Percentiles rank a stretch among this genome's conserved stretches.
These are phyloP conservation scores for Fusarium proliferatum DNA, from an alignment of 2,329 filamentous ascomycete genomes.

Conservation along the genomic window DNA sequence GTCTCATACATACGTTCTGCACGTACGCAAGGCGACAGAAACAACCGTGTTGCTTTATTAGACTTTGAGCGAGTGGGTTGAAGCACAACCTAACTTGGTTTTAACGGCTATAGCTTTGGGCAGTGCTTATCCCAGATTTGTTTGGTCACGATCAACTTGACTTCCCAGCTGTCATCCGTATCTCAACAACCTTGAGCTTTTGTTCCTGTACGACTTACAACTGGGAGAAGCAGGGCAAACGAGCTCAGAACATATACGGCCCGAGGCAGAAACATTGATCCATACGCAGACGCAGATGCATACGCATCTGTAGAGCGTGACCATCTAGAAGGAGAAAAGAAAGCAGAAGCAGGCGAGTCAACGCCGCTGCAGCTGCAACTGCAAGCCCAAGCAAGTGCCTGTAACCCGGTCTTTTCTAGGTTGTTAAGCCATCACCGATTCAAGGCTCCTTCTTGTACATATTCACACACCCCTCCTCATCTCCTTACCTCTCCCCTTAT, in stretches of 20 bases:
- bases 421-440: conserved; percentile 19
- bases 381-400: conserved; percentile 7
- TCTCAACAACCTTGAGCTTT: background rate
- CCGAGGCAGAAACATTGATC: conserved; percentile 18
- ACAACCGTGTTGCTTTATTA: conserved; percentile 29
- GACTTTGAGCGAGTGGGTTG: conserved; percentile 20
- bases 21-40: conserved; percentile 33
- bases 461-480: conserved; percentile 26
- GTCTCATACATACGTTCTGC: conserved; percentile 14
- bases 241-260: conserved; percentile 15
- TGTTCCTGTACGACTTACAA: conserved; percentile 16
- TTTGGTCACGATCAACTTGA: background rate
- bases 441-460: conserved; percentile 25
- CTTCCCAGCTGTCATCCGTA: background rate
- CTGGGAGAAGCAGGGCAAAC: conserved; percentile 12
- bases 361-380: conserved; percentile 30
- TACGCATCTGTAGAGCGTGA: conserved; percentile 10
- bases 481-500: background rate
- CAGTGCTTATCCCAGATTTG: conserved; percentile 1
- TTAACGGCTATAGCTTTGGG: conserved; percentile 3
- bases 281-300: conserved; percentile 26
- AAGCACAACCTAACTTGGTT: conserved; percentile 3
- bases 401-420: conserved; percentile 19
- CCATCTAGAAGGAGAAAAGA: conserved; percentile 7
- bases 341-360: conserved; percentile 25